phyloP scores from a whole-genome alignment of 1,139 yeast species.

The Zygosaccharomyces pseudobailii region DNA sequence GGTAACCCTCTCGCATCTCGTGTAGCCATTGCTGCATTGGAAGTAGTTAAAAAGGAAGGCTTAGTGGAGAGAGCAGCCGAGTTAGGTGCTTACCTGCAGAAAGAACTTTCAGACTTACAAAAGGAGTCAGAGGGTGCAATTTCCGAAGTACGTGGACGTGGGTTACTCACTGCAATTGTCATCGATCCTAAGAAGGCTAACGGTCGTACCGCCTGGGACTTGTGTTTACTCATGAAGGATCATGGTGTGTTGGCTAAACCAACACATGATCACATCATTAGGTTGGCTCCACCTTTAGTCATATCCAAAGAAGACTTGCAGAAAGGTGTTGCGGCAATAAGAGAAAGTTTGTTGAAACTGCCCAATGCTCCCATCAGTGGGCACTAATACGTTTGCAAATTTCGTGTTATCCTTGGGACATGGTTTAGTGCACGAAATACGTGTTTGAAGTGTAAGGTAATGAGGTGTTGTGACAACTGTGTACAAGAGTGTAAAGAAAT shows the following conservation, averaged over 20 bases:
- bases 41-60: conserved; percentile 83
- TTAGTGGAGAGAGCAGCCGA: conserved; percentile 72
- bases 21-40: conserved; percentile 90
- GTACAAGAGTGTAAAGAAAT: not conserved
- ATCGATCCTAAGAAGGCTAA: conserved; percentile 79
- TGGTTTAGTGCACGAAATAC: no score
- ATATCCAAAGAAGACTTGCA: conserved; percentile 81
- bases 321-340: conserved; percentile 74
- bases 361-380: conserved; percentile 7
- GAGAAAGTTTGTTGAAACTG: conserved; percentile 48
- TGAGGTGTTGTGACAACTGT: not conserved
- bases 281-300: conserved; percentile 94
- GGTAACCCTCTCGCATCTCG: conserved; percentile 95
- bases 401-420: no score
- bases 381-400: conserved; percentile 1
- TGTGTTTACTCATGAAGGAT: conserved; percentile 83
- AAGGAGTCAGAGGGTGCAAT: conserved; percentile 64
- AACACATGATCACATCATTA: conserved; percentile 91
- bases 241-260: conserved; percentile 93
- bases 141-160: conserved; percentile 89
- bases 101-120: conserved; percentile 61
- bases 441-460: no score
- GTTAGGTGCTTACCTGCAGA: conserved; percentile 66
- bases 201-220: conserved; percentile 95
- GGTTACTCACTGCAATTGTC: conserved; percentile 85